Evolutionary conservation across 495 filamentous ascomycete genomes (phyloP), one percentile per base, ranked within the genome.

Genomic region (Hyaloscypha hepaticicola): DNA sequence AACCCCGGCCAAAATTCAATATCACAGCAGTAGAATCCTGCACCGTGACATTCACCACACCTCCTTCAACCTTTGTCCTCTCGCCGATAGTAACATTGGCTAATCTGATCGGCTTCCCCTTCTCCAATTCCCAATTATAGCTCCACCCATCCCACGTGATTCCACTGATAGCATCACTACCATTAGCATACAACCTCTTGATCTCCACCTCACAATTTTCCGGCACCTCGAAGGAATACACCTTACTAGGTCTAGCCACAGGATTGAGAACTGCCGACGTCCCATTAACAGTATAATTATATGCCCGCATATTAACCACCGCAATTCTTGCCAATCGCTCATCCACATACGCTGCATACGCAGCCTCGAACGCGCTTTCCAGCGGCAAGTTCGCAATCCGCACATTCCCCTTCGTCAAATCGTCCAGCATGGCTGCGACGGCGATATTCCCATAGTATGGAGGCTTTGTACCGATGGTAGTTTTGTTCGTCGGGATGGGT

Each of bases 371-470:
- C 12, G 79, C 74, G 19, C 75, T 73, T 0, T 75, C 26, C 53
- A 84, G 70, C 11, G 78, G 77, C 12, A 85, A 66, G 61, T 81
- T 77, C 29, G 72, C 69, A n/a, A 83, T 74, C 27, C 69, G 73
- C 53, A 72, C 75, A 29, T 70, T 62, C 48, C 52, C 26, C 33
- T 16, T 27, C n/a, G 67, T 66, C 19, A 78, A 60, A 64, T 77
- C 70, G 16, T 82, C 81, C 9, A 89, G 72, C 69, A 85, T 78
- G 5, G 83, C 78, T 4, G 87, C 85, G 0, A 85, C 84, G 50
- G 82, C 82, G 33, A 87, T 76, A 70, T 83, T 85, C 21, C 86
- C 87, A 72, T 90, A 89, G 72, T 88, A 90, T 0, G 87, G 86
- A 0, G 87, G 72, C 69, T 87, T 88, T 34, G 87, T 90, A 16